A percentile compares a stretch with the other conserved stretches of the same genome.
Conservation (phyloP, 2,329 filamentous ascomycete genomes). For the Aspergillus latus region DNA sequence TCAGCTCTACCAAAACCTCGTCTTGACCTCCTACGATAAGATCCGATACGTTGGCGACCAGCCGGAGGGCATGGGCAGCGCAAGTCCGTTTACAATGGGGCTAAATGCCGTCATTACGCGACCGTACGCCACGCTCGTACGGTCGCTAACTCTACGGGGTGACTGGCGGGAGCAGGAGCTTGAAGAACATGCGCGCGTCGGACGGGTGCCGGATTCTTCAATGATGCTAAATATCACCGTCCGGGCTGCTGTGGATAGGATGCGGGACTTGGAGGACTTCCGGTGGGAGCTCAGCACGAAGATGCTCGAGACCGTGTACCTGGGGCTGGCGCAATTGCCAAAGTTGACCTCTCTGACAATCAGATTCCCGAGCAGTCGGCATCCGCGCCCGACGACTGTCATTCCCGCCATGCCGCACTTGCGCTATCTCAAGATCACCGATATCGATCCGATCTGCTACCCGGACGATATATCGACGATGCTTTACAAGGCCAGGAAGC, state of each 20-base stretch:
- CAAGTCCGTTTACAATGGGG: conserved; percentile 63
- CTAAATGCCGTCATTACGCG: conserved; percentile 62
- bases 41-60: conserved; percentile 59
- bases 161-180: conserved; percentile 59
- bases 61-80: conserved; percentile 62
- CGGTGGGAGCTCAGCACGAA: conserved; percentile 64
- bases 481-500: conserved; percentile 53
- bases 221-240: conserved; percentile 64
- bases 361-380: conserved; percentile 56
- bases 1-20: conserved; percentile 58
- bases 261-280: conserved; percentile 56
- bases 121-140: conserved; percentile 54
- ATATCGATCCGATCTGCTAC: conserved; percentile 65
- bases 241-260: conserved; percentile 60
- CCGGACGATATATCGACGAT: conserved; percentile 62
- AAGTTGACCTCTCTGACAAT: conserved; percentile 56
- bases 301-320: conserved; percentile 59
- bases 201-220: conserved; percentile 61
- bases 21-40: conserved; percentile 57
- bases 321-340: conserved; percentile 52
- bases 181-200: conserved; percentile 58
- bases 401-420: conserved; percentile 60
- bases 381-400: conserved; percentile 57
- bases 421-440: conserved; percentile 53
- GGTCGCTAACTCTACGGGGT: conserved; percentile 53